A percentile compares a stretch with the other conserved stretches of the same genome.
phyloP scores from a whole-genome alignment of 2,329 filamentous ascomycete species.

The Davidsoniella australis region DNA sequence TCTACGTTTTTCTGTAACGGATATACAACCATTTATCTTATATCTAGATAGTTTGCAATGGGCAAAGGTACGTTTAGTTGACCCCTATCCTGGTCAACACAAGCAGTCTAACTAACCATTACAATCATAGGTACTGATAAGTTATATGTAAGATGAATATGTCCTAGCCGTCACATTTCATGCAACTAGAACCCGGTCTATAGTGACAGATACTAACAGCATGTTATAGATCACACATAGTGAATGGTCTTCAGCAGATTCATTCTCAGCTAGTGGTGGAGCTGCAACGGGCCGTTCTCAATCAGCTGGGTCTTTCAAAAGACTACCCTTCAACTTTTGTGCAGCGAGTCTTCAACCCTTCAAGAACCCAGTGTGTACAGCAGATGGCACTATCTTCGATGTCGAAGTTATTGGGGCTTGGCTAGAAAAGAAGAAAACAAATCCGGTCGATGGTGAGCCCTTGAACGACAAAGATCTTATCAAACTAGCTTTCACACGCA shows the following conservation, averaged over 20 bases:
- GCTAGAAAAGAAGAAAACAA: conserved; percentile 86
- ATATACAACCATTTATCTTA: background rate
- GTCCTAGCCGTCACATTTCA: background rate
- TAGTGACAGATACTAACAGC: background rate
- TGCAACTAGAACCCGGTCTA: background rate
- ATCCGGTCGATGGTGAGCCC: conserved; percentile 69
- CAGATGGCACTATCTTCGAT: conserved; percentile 79
- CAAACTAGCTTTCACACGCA: conserved; percentile 80
- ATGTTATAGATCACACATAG: conserved; percentile 65
- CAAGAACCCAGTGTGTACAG: conserved; percentile 81
- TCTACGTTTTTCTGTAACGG: background rate
- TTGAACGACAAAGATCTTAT: conserved; percentile 71
- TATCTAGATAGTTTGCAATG: conserved; percentile 6
- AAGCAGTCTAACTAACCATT: too few species aligned
- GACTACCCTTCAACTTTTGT: conserved; percentile 95
- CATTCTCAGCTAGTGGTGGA: conserved; percentile 67
- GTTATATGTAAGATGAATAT: conserved; percentile 22
- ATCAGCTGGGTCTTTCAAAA: conserved; percentile 51
- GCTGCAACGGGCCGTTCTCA: conserved; percentile 44
- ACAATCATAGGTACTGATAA: conserved; percentile 25
- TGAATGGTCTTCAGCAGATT: conserved; percentile 86
- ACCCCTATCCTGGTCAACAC: too few species aligned
- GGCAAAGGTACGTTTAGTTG: conserved; percentile 12
- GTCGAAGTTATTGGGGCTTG: conserved; percentile 85
- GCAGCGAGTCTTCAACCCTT: conserved; percentile 91